Percentiles rank a stretch among this genome's conserved stretches.
phyloP scores from a whole-genome alignment of 148 eudicot species.

The Tetragonia tetragonoides region DNA sequence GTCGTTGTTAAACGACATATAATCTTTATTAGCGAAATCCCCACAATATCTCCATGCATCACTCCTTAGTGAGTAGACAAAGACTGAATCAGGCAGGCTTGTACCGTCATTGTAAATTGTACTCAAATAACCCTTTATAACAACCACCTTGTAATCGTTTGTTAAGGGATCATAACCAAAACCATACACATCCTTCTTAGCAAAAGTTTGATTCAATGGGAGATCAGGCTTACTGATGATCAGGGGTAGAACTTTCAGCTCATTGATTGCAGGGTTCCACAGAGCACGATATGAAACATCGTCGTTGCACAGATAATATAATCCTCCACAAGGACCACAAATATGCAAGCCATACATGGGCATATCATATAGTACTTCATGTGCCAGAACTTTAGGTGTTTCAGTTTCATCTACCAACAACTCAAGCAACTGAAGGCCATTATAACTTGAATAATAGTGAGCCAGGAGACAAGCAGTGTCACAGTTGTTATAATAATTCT shows the following conservation, averaged over 20 bases:
- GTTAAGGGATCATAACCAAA: slow-evolving; percentile 15
- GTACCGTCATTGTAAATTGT: background rate
- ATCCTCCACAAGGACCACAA: slow-evolving; percentile 18
- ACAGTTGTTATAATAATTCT: background rate
- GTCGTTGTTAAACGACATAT: background rate
- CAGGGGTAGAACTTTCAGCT: background rate
- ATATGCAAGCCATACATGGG: background rate
- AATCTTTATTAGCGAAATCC: background rate
- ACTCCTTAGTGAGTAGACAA: slow-evolving; percentile 1
- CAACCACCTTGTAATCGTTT: slow-evolving; percentile 18
- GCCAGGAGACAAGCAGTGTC: background rate
- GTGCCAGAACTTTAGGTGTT: background rate
- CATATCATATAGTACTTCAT: background rate
- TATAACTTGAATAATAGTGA: background rate
- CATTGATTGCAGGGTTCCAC: slow-evolving; percentile 12
- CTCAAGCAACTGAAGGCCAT: background rate
- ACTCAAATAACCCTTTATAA: background rate
- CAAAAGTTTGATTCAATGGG: background rate
- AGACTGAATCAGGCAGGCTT: background rate
- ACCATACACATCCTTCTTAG: background rate
- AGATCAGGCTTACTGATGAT: background rate
- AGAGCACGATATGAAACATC: background rate
- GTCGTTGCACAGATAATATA: background rate
- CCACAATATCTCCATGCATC: slow-evolving; percentile 7
- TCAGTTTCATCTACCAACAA: slow-evolving; percentile 5